Conservation (phyloP, 2,329 filamentous ascomycete species). For the Phialophora verrucosa region DNA sequence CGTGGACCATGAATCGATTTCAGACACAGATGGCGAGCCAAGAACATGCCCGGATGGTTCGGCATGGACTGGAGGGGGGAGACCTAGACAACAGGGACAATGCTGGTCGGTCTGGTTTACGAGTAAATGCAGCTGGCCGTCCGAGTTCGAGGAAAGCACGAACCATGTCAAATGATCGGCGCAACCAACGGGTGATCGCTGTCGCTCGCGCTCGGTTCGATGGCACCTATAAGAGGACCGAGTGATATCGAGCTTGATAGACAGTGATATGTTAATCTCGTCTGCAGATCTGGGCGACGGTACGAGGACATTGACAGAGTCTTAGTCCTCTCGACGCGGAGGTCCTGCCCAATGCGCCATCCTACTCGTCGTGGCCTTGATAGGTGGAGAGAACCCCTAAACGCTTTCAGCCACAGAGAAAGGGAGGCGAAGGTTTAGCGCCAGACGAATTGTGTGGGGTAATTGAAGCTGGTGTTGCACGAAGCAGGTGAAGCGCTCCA, state of each 20-base stretch:
- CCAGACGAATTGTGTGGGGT: not conserved
- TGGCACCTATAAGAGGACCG: not conserved
- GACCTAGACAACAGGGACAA: constrained; percentile 3
- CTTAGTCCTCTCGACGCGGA: not conserved
- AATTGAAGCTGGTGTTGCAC: not conserved
- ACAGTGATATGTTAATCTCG: constrained; percentile 3
- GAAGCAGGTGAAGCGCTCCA: not conserved
- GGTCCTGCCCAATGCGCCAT: not conserved
- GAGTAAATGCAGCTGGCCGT: constrained; percentile 3
- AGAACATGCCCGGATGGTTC: not conserved
- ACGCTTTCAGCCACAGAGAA: not conserved
- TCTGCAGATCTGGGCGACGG: not conserved
- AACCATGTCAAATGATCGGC: constrained; percentile 13
- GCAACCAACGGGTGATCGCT: constrained; percentile 1
- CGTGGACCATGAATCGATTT: not conserved
- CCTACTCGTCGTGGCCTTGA: not conserved
- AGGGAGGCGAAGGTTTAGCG: not conserved
- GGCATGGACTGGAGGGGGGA: not conserved
- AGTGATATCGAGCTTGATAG: not conserved
- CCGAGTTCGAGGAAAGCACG: not conserved
- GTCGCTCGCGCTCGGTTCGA: not conserved
- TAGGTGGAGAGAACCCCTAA: not conserved
- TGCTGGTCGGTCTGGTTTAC: constrained; percentile 8
- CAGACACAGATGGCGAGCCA: not conserved
- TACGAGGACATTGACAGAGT: not conserved